Conservation (phyloP, 768 basidiomycete genomes). For the Coprinellus micaceus region DNA sequence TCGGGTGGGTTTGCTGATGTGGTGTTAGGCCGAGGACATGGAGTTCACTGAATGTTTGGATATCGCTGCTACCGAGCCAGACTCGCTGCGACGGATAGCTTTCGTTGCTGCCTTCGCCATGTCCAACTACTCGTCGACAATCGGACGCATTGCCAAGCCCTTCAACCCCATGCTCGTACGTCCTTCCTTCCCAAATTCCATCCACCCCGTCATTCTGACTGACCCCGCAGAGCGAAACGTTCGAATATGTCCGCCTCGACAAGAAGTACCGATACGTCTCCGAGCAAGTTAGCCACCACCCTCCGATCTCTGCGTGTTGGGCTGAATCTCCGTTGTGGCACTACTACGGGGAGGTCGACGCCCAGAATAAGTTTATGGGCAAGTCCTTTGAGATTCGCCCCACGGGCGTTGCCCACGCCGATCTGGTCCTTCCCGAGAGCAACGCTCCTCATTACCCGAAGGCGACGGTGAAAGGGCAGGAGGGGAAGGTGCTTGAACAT, state of each 20-base stretch:
- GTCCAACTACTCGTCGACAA: constrained; percentile 96
- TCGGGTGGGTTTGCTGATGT: constrained; percentile 6
- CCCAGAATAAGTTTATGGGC: constrained; percentile 95
- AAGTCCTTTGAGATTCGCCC: constrained; percentile 95
- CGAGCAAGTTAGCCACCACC: constrained; percentile 97
- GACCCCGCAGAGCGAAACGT: constrained; percentile 95
- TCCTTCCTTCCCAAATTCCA: constrained; percentile 14
- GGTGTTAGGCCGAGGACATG: constrained; percentile 81
- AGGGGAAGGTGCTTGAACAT: constrained; percentile 75
- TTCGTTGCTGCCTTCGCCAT: constrained; percentile 96
- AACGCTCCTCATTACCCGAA: constrained; percentile 62
- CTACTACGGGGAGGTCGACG: constrained; percentile 94
- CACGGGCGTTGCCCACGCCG: constrained; percentile 89
- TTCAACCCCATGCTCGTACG: constrained; percentile 93
- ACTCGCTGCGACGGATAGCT: constrained; percentile 80
- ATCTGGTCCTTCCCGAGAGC: constrained; percentile 70
- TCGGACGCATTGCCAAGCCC: constrained; percentile 94
- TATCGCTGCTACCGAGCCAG: constrained; percentile 70
- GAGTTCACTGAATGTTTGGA: constrained; percentile 94
- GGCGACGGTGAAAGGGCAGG: constrained; percentile 36
- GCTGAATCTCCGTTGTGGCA: constrained; percentile 86
- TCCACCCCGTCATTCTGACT: too few relatives aligned
- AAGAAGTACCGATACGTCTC: constrained; percentile 90
- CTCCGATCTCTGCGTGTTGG: constrained; percentile 95
- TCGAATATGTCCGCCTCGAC: constrained; percentile 87